Percentiles rank a stretch among this genome's conserved stretches.
Evolutionary conservation across 306 rosid species (phyloP).

Genomic region (Urtica urens): DNA sequence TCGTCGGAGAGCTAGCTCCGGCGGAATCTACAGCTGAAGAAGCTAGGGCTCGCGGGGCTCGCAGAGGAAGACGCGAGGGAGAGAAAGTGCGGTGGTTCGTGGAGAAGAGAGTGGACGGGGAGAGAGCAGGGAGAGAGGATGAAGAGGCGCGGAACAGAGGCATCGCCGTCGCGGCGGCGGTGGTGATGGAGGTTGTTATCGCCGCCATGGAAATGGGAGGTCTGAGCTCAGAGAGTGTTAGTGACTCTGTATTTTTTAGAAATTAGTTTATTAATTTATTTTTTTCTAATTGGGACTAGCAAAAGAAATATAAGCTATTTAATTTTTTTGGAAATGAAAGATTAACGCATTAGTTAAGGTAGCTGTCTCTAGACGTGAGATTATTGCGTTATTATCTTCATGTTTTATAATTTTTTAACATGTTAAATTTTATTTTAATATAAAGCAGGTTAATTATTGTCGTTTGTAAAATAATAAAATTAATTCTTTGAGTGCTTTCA

Average conservation of each 20-base stretch:
- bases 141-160: constrained; percentile 27
- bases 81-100: neutral
- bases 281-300: no score
- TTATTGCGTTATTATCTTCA: no score
- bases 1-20: constrained; percentile 31
- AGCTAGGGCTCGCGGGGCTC: constrained; percentile 5
- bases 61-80: constrained; percentile 11
- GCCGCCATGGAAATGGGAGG: constrained; percentile 18
- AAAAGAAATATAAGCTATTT: no score
- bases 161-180: neutral
- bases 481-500: no score
- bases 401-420: no score
- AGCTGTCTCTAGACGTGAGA: no score
- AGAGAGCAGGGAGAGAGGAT: constrained; percentile 20
- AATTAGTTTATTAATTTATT: neutral
- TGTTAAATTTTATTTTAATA: no score
- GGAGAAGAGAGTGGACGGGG: constrained; percentile 12
- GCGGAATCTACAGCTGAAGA: constrained; percentile 13
- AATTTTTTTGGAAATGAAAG: no score
- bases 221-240: neutral
- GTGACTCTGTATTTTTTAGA: neutral
- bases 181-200: no score
- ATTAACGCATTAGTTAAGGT: no score
- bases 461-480: no score
- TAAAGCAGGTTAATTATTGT: no score